Evolutionary conservation across 306 rosid species (phyloP).

Genomic region (Argentina anserina): DNA sequence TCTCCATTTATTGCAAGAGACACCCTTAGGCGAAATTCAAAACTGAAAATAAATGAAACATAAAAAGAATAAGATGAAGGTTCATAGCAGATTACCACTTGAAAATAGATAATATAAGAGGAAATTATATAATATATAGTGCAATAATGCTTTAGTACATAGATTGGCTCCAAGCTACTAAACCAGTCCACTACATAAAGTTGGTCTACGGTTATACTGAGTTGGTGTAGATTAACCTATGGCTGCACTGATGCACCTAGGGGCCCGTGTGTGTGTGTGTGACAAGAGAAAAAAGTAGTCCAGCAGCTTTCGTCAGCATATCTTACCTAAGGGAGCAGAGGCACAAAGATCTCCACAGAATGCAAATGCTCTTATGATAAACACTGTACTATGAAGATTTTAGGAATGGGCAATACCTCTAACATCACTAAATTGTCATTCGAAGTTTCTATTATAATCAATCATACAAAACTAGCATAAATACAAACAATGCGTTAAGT

Average conservation of each 20-base stretch:
- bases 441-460: background rate
- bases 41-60: constrained; percentile 43
- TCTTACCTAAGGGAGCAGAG: background rate
- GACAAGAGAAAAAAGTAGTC: background rate
- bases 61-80: background rate
- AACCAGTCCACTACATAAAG: background rate
- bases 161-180: background rate
- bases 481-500: background rate
- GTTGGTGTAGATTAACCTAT: background rate
- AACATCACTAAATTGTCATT: background rate
- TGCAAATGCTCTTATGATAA: background rate
- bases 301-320: background rate
- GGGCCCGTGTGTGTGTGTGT: background rate
- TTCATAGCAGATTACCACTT: constrained; percentile 20
- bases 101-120: background rate
- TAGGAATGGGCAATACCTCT: background rate
- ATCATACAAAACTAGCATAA: background rate
- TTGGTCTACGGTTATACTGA: background rate
- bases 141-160: background rate
- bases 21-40: constrained; percentile 84
- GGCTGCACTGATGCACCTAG: background rate
- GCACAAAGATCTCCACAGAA: background rate
- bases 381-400: background rate
- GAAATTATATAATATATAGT: background rate
- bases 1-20: constrained; percentile 58